Evolutionary conservation across 306 rosid genomes (phyloP), one percentile per base, ranked within the genome.

Genomic region (Castanospermum australe): DNA sequence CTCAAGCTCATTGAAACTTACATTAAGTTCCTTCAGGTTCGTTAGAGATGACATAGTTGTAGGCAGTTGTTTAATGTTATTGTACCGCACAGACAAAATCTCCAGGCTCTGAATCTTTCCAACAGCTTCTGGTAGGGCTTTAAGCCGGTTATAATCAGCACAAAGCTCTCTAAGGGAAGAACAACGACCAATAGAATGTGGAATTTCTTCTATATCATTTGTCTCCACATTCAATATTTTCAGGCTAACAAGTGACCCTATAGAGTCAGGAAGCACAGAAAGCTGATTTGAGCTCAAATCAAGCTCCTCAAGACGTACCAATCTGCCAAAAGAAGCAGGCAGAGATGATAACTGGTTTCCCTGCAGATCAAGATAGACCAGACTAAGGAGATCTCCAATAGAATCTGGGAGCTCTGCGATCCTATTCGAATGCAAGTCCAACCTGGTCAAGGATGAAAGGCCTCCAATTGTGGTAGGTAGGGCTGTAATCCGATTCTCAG

Each of bases 101-200:
- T 91, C 88, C 33, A 91, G 79, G 73, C 85, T 81, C 83, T 74
- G 88, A 78, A 91, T 87, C 76, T 80, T 91, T 11, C 96, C 96
- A 0, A 89, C 87, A 10, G 96, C 96, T 78, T 91, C 96, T 7
- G 96, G 96, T 20, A 91, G 90, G 60, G 96, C 93, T 66, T 91
- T 91, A 54, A 91, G 91, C 72, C 86, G 73, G 54, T 91, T 91
- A 71, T 88, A 91, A 68, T 91, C 96, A 1, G 90, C 88, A 65
- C 11, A 83, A 48, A 91, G 87, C 89, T 87, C 96, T 47, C 44
- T 79, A 13, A 91, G 91, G 0, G 90, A 82, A 10, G 87, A 8
- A 76, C 96, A 91, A 33, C 69, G 88, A 50, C 91, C 96, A 14
- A 91, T 84, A 5, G 88, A 83, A 52, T 91, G 87, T 0, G 96